These are phyloP conservation scores for Populus alba DNA, from an alignment of 345 rosid genomes.

Conservation along the genomic window DNA sequence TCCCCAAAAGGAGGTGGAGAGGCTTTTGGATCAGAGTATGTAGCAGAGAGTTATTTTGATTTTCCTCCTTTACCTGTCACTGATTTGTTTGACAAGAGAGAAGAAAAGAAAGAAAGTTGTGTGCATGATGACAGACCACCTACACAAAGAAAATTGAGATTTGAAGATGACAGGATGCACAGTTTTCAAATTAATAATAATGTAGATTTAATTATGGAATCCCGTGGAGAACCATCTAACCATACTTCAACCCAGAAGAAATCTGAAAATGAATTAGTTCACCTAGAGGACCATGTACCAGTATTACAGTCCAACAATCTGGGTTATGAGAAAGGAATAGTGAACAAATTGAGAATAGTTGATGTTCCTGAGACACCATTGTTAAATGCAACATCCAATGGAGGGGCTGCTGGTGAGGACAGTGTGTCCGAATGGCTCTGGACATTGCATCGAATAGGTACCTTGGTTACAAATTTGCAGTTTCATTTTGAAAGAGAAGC, in stretches of 20 bases:
- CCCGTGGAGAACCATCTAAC: conserved; percentile 40
- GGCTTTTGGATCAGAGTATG: conserved; percentile 37
- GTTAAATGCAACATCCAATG: conserved; percentile 38
- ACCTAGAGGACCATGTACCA: conserved; percentile 36
- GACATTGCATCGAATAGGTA: conserved; percentile 92
- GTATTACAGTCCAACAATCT: conserved; percentile 31
- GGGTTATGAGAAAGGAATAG: conserved; percentile 38
- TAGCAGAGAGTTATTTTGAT: conserved; percentile 47
- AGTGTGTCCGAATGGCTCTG: conserved; percentile 91
- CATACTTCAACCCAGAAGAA: conserved; percentile 21
- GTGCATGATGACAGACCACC: conserved; percentile 40
- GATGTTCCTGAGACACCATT: conserved; percentile 55
- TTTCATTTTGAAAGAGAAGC: neutral
- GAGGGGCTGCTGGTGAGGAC: conserved; percentile 44
- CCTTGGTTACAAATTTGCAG: neutral
- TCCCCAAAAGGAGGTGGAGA: conserved; percentile 39
- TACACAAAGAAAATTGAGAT: conserved; percentile 35
- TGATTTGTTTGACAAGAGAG: conserved; percentile 66
- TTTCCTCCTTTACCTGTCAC: conserved; percentile 71
- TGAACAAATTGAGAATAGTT: conserved; percentile 55
- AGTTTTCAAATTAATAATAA: conserved; percentile 73
- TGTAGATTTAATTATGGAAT: conserved; percentile 70
- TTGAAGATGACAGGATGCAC: conserved; percentile 63
- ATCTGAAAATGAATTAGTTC: conserved; percentile 61
- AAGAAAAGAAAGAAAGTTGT: conserved; percentile 44